These are phyloP conservation scores for Lindgomyces ingoldianus DNA, from an alignment of 495 filamentous ascomycete genomes.

Conservation along the genomic window DNA sequence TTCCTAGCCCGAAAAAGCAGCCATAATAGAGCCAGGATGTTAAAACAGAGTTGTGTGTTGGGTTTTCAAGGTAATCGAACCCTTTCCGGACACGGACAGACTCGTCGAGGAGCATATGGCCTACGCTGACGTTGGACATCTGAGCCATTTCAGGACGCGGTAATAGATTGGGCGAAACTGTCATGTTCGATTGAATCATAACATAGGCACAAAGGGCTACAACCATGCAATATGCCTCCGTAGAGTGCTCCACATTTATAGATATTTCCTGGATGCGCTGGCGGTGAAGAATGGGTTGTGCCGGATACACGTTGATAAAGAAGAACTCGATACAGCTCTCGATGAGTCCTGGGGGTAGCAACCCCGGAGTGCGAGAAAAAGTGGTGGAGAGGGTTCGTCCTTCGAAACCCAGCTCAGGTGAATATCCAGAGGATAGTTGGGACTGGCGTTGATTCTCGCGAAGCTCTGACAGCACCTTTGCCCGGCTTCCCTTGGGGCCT, in stretches of 20 bases:
- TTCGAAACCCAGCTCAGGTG: slow-evolving; percentile 45
- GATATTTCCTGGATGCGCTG: slow-evolving; percentile 63
- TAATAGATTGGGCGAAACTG: slow-evolving; percentile 45
- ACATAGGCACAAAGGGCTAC: slow-evolving; percentile 80
- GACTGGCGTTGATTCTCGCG: slow-evolving; percentile 65
- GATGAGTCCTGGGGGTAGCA: slow-evolving; percentile 63
- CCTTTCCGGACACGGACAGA: slow-evolving; percentile 71
- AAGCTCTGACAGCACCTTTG: slow-evolving; percentile 79
- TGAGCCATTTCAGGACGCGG: slow-evolving; percentile 21
- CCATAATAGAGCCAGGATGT: slow-evolving; percentile 83
- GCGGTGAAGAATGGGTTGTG: slow-evolving; percentile 76
- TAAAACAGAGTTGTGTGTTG: slow-evolving; percentile 66
- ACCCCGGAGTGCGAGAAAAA: slow-evolving; percentile 48
- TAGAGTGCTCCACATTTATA: slow-evolving; percentile 62
- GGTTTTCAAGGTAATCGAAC: slow-evolving; percentile 70
- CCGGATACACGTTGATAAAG: slow-evolving; percentile 80
- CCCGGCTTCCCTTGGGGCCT: slow-evolving; percentile 77
- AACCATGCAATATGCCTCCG: slow-evolving; percentile 77
- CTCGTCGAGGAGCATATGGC: slow-evolving; percentile 66
- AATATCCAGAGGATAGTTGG: slow-evolving; percentile 50
- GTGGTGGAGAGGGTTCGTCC: slow-evolving; percentile 49
- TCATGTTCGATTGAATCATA: slow-evolving; percentile 79
- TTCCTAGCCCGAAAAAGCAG: slow-evolving; percentile 70
- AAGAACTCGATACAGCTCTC: slow-evolving; percentile 77
- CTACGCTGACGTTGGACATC: slow-evolving; percentile 24